Evolutionary conservation across 495 filamentous ascomycete species (phyloP).

Genomic region (Cetradonia linearis): DNA sequence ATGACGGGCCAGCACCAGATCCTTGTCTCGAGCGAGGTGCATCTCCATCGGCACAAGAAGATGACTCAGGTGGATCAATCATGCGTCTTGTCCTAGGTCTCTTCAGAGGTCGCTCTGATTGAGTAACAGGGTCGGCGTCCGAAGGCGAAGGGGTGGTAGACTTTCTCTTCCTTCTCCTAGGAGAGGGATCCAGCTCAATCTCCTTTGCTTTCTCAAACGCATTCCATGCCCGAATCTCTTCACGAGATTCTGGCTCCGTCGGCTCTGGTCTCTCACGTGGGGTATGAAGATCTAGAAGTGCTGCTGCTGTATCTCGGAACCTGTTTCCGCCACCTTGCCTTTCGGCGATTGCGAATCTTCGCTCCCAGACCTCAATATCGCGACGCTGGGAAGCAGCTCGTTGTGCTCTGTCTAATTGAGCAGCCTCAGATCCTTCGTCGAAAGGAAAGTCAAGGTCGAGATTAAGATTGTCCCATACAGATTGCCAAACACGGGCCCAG

Average conservation of each 20-base stretch:
- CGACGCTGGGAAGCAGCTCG: constrained; percentile 49
- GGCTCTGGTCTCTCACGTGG: constrained; percentile 36
- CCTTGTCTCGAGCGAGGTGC: constrained; percentile 24
- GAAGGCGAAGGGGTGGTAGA: constrained; percentile 65
- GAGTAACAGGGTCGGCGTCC: constrained; percentile 42
- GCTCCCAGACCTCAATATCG: constrained; percentile 66
- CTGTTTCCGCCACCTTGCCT: constrained; percentile 57
- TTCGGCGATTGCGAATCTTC: constrained; percentile 68
- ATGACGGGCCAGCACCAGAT: constrained; percentile 21
- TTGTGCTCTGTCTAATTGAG: constrained; percentile 40
- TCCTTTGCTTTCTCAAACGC: constrained; percentile 76
- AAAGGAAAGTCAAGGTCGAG: constrained; percentile 86
- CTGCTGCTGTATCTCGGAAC: constrained; percentile 52
- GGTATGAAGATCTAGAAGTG: constrained; percentile 39
- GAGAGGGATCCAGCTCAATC: constrained; percentile 42
- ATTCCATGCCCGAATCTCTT: constrained; percentile 80
- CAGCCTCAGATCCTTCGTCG: constrained; percentile 52
- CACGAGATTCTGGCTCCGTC: constrained; percentile 56
- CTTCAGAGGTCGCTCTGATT: constrained; percentile 57
- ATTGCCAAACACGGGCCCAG: constrained; percentile 63
- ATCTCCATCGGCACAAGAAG: constrained; percentile 33
- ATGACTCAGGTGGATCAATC: constrained; percentile 42
- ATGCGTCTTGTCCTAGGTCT: constrained; percentile 62
- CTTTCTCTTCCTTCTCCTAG: constrained; percentile 61
- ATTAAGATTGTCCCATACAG: constrained; percentile 53